Conservation (phyloP, 1,284 basidiomycete genomes). For the Sanghuangporus sanghuang region DNA sequence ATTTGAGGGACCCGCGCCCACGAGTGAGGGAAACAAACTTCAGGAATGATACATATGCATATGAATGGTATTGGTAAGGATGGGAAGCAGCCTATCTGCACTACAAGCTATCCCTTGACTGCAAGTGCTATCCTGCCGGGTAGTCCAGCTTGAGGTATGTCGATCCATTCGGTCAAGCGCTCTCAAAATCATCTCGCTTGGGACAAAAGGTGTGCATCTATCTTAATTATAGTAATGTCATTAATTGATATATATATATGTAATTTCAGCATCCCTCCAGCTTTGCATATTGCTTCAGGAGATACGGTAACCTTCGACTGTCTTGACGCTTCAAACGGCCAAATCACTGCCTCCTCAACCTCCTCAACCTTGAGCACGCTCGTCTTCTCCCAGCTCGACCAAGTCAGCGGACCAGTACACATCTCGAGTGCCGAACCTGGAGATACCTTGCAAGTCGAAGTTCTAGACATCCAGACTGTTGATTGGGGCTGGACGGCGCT, state of each 20-base stretch:
- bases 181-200: slow-evolving; percentile 47
- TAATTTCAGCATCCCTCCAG: slow-evolving; percentile 44
- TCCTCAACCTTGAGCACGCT: slow-evolving; percentile 32
- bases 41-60: too few species aligned
- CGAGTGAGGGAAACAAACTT: too few species aligned
- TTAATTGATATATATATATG: neutral
- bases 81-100: too few species aligned
- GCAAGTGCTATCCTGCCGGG: neutral
- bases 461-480: slow-evolving; percentile 44
- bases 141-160: slow-evolving; percentile 29
- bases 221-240: neutral
- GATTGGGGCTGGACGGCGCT: slow-evolving; percentile 59
- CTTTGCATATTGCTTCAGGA: slow-evolving; percentile 44
- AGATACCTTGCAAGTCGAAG: slow-evolving; percentile 54
- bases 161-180: slow-evolving; percentile 48
- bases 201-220: slow-evolving; percentile 48
- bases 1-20: too few species aligned
- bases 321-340: slow-evolving; percentile 57
- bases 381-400: slow-evolving; percentile 44
- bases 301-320: slow-evolving; percentile 54
- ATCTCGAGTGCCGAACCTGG: slow-evolving; percentile 46
- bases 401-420: slow-evolving; percentile 55
- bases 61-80: too few species aligned
- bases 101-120: neutral
- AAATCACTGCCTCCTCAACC: slow-evolving; percentile 44